These are phyloP conservation scores for Malassezia yamatoensis DNA, from an alignment of 1,284 basidiomycete genomes.

Conservation along the genomic window DNA sequence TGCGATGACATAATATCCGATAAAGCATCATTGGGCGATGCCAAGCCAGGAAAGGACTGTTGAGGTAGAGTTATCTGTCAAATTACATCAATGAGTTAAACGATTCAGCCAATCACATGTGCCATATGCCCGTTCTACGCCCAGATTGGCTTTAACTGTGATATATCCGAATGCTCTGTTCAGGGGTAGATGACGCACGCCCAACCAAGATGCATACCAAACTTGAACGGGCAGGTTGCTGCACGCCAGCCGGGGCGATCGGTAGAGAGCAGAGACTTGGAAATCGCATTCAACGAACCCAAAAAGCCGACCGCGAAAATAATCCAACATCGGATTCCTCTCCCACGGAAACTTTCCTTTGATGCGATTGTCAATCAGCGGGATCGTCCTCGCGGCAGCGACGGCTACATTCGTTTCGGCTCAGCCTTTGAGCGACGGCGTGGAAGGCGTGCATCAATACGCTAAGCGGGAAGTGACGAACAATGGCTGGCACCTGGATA, in stretches of 20 bases:
- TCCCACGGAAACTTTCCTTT: neutral
- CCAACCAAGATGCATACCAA: neutral
- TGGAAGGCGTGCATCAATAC: neutral
- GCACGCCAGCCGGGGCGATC: neutral
- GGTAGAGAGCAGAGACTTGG: neutral
- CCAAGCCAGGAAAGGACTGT: neutral
- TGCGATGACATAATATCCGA: too few species aligned
- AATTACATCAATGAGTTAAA: neutral
- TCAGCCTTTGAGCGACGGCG: neutral
- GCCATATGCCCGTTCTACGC: too few species aligned
- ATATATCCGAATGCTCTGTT: neutral
- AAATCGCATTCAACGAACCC: neutral
- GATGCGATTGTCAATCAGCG: neutral
- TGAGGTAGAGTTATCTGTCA: neutral
- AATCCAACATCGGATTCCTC: neutral
- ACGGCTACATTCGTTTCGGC: neutral
- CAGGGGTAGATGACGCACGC: neutral
- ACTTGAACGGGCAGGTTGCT: neutral
- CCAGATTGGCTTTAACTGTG: neutral
- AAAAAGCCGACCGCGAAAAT: neutral
- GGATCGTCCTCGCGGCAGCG: neutral
- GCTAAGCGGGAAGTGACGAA: constrained; percentile 7
- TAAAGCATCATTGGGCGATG: neutral
- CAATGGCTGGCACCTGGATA: constrained; percentile 17
- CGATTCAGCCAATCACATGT: neutral